These are phyloP conservation scores for Ophiocordyceps polyrhachis-furcata DNA, from an alignment of 2,329 filamentous ascomycete genomes.

Conservation along the genomic window DNA sequence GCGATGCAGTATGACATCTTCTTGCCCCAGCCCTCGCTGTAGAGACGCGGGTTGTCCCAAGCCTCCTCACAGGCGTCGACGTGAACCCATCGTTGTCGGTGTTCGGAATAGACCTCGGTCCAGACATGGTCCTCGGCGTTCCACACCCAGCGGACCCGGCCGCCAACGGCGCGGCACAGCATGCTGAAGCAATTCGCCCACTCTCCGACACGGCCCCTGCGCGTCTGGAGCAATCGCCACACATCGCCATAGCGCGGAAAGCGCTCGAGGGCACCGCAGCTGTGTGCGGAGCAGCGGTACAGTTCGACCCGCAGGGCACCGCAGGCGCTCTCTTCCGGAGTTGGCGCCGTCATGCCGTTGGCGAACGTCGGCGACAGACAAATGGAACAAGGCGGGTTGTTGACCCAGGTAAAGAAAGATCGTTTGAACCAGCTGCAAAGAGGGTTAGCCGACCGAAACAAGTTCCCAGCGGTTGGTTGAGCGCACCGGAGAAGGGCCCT, in stretches of 20 bases:
- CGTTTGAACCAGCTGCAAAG: slow-evolving; percentile 66
- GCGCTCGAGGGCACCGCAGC: slow-evolving; percentile 64
- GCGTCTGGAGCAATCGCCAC: slow-evolving; percentile 75
- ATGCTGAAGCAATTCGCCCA: slow-evolving; percentile 99
- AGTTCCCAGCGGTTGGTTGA: background rate
- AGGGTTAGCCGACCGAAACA: background rate
- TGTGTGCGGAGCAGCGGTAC: slow-evolving; percentile 63
- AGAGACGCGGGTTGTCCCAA: slow-evolving; percentile 86
- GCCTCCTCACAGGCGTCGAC: slow-evolving; percentile 88
- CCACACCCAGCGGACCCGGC: slow-evolving; percentile 92
- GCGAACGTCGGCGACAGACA: slow-evolving; percentile 72
- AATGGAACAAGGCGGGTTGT: slow-evolving; percentile 72
- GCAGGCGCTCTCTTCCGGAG: slow-evolving; percentile 74
- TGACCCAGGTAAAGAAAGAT: slow-evolving; percentile 90
- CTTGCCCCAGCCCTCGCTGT: slow-evolving; percentile 88
- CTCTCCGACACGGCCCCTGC: slow-evolving; percentile 74
- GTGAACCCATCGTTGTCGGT: slow-evolving; percentile 89
- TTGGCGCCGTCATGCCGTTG: slow-evolving; percentile 66
- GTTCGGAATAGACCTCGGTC: slow-evolving; percentile 93
- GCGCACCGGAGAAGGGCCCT: slow-evolving; percentile 64
- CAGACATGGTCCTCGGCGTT: slow-evolving; percentile 94
- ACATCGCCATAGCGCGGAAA: slow-evolving; percentile 93
- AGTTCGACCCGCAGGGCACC: slow-evolving; percentile 78
- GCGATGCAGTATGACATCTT: slow-evolving; percentile 95
- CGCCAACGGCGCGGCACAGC: slow-evolving; percentile 84